Conservation (phyloP, 169 alveolate genomes). For the Besnoitia besnoiti region DNA sequence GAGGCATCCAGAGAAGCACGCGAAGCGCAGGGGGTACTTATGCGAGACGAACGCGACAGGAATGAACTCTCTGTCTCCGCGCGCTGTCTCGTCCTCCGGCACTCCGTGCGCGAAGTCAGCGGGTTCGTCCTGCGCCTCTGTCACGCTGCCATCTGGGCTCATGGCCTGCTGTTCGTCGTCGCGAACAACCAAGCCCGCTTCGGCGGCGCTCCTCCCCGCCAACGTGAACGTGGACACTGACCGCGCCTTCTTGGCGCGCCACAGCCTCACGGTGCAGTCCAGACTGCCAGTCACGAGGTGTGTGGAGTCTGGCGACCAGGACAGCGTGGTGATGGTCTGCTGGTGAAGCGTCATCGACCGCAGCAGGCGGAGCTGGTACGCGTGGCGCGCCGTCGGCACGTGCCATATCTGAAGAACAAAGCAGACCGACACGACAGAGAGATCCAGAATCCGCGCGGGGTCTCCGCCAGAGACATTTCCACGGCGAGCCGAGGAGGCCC, state of each 20-base stretch:
- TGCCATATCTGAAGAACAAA: constrained; percentile 58
- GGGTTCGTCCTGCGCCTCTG: neutral
- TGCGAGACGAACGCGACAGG: constrained; percentile 57
- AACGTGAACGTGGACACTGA: neutral
- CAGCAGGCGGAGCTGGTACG: constrained; percentile 52
- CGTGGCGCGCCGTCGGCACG: neutral
- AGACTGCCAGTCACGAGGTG: constrained; percentile 48
- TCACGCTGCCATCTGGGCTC: neutral
- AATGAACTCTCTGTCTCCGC: constrained; percentile 35
- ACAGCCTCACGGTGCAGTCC: constrained; percentile 61
- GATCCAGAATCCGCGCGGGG: too few relatives aligned
- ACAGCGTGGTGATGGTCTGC: constrained; percentile 36
- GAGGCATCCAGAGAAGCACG: constrained; percentile 47
- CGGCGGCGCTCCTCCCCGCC: neutral
- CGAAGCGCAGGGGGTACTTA: constrained; percentile 43
- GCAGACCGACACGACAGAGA: too few relatives aligned
- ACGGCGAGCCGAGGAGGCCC: too few relatives aligned
- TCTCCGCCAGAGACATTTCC: too few relatives aligned
- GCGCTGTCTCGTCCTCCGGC: neutral
- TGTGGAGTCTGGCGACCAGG: constrained; percentile 52
- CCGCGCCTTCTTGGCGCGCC: constrained; percentile 43
- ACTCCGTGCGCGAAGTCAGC: neutral
- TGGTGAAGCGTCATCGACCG: constrained; percentile 50
- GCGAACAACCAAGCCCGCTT: neutral
- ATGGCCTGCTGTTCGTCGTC: neutral